These are phyloP conservation scores for Fusarium algeriense DNA, from an alignment of 2,329 filamentous ascomycete genomes.

Conservation along the genomic window DNA sequence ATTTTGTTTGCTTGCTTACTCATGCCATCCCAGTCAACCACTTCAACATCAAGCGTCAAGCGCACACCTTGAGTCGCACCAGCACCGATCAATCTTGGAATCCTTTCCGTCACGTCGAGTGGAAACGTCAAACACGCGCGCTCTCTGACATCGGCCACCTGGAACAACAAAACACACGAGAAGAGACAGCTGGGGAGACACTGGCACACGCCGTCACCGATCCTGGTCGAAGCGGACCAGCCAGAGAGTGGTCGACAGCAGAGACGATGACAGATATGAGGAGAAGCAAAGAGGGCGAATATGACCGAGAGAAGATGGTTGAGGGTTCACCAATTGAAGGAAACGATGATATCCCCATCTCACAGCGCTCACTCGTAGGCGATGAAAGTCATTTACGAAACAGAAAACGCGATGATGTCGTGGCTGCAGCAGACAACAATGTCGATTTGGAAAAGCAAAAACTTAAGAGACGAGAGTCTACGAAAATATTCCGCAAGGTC, in stretches of 20 bases:
- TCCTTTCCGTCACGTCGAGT: slow-evolving; percentile 59
- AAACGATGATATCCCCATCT: slow-evolving; percentile 34
- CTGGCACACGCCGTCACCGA: slow-evolving; percentile 54
- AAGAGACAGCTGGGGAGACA: slow-evolving; percentile 43
- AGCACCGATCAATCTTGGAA: slow-evolving; percentile 57
- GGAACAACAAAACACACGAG: slow-evolving; percentile 49
- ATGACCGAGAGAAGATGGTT: slow-evolving; percentile 28
- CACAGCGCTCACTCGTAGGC: slow-evolving; percentile 35
- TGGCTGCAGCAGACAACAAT: slow-evolving; percentile 13
- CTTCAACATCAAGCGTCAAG: slow-evolving; percentile 59
- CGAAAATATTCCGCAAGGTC: slow-evolving; percentile 59
- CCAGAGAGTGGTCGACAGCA: slow-evolving; percentile 44
- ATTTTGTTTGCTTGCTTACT: background rate
- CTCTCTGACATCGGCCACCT: slow-evolving; percentile 49
- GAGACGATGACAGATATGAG: slow-evolving; percentile 43
- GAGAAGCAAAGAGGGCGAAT: slow-evolving; percentile 24
- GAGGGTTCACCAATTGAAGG: slow-evolving; percentile 37
- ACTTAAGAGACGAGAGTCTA: slow-evolving; percentile 57
- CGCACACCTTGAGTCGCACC: slow-evolving; percentile 58
- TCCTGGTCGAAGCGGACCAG: slow-evolving; percentile 44
- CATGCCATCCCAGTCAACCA: slow-evolving; percentile 56
- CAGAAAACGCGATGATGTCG: slow-evolving; percentile 46
- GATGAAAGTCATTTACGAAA: slow-evolving; percentile 48
- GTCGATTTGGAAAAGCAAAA: slow-evolving; percentile 45
- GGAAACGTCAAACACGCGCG: slow-evolving; percentile 47